phyloP scores from a whole-genome alignment of 139 green algal species.

The Chlamydomonas schloesseri region DNA sequence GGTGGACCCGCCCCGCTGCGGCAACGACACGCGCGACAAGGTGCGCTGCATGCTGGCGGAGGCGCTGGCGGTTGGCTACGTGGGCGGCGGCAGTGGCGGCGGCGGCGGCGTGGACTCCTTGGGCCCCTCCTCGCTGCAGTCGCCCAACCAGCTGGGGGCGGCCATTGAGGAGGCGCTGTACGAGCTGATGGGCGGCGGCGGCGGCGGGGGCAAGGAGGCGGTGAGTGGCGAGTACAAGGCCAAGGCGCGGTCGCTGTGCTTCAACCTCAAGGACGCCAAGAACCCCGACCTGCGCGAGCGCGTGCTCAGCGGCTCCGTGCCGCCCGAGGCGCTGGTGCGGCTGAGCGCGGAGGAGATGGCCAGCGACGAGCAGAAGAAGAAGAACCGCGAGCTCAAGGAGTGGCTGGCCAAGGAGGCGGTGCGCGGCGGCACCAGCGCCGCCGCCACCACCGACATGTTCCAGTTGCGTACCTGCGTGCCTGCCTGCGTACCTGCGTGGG shows the following conservation, averaged over 20 bases:
- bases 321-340: constrained; percentile 71
- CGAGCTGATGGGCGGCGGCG: constrained; percentile 52
- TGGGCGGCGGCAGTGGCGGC: background rate
- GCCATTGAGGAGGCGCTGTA: constrained; percentile 72
- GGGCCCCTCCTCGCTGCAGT: constrained; percentile 42
- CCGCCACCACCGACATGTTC: constrained; percentile 95
- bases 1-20: constrained; percentile 45
- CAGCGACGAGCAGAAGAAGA: constrained; percentile 82
- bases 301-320: constrained; percentile 70
- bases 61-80: constrained; percentile 47
- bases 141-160: constrained; percentile 42
- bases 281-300: constrained; percentile 84
- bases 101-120: background rate
- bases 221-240: constrained; percentile 90
- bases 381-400: constrained; percentile 85
- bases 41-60: constrained; percentile 65
- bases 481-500: no score
- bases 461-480: constrained; percentile 66
- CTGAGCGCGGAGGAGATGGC: constrained; percentile 94
- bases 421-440: constrained; percentile 63
- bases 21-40: constrained; percentile 72
- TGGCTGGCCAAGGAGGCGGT: constrained; percentile 84
- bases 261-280: constrained; percentile 96
- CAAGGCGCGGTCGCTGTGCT: constrained; percentile 90
- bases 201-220: constrained; percentile 29